These are phyloP conservation scores for Lentinula boryana DNA, from an alignment of 768 basidiomycete genomes.

Conservation along the genomic window DNA sequence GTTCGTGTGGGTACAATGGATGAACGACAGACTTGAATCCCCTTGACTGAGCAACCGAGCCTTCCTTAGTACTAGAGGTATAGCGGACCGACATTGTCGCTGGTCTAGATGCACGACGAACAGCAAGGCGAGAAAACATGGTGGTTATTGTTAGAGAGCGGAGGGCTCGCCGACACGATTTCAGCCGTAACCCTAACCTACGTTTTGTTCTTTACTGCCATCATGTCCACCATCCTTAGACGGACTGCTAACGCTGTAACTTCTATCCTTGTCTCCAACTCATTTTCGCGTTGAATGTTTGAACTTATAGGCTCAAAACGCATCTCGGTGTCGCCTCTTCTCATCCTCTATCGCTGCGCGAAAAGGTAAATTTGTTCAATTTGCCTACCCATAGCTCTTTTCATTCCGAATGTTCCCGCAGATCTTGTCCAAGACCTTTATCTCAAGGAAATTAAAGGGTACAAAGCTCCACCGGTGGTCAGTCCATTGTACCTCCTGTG, in stretches of 20 bases:
- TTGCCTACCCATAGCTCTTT: neutral
- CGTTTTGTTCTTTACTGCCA: conserved; percentile 32
- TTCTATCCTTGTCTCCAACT: conserved; percentile 8
- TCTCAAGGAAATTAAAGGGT: conserved; percentile 81
- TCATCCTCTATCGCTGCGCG: conserved; percentile 54
- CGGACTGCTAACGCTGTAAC: conserved; percentile 48
- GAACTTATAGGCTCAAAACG: conserved; percentile 37
- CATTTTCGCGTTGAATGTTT: conserved; percentile 1
- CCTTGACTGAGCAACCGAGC: conserved; percentile 54
- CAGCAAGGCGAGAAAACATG: conserved; percentile 24
- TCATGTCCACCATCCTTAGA: conserved; percentile 66
- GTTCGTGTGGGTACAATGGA: conserved; percentile 10
- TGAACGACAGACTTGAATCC: conserved; percentile 49
- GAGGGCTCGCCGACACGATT: conserved; percentile 11
- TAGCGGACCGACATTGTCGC: conserved; percentile 30
- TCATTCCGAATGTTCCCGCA: conserved; percentile 43
- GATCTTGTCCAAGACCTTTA: conserved; percentile 94
- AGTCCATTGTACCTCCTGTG: conserved; percentile 23
- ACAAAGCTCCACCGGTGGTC: conserved; percentile 74
- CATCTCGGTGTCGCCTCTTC: conserved; percentile 48
- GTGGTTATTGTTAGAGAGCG: conserved; percentile 9
- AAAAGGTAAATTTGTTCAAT: conserved; percentile 46
- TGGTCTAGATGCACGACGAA: conserved; percentile 35
- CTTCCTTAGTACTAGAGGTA: conserved; percentile 39
- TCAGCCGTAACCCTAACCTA: conserved; percentile 18